Percentiles rank a stretch among this genome's conserved stretches.
Evolutionary conservation across 495 filamentous ascomycete genomes (phyloP).

Genomic region (Podospora comata): DNA sequence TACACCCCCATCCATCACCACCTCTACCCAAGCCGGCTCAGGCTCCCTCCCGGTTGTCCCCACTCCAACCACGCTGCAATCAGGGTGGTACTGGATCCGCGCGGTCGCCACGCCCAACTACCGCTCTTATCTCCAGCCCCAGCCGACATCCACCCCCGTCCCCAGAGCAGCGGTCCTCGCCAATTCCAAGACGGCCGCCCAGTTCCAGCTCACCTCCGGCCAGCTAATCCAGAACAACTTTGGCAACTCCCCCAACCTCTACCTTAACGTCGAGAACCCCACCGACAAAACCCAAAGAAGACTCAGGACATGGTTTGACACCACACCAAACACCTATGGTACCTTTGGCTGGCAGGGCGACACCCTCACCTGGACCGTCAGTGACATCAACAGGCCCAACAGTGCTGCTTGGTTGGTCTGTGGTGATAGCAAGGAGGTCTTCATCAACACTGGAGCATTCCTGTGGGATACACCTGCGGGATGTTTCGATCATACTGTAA

Average conservation of each 20-base stretch:
- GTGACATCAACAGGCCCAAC: slow-evolving; percentile 44
- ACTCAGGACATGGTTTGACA: slow-evolving; percentile 34
- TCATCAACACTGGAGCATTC: slow-evolving; percentile 51
- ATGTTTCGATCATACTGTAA: slow-evolving; percentile 50
- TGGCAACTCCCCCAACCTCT: slow-evolving; percentile 13
- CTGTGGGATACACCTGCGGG: slow-evolving; percentile 47
- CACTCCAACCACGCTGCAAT: slow-evolving; percentile 41
- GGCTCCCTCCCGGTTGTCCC: slow-evolving; percentile 15
- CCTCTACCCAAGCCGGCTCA: slow-evolving; percentile 27
- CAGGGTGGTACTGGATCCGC: slow-evolving; percentile 51
- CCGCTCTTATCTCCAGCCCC: slow-evolving; percentile 50
- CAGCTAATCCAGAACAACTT: slow-evolving; percentile 45
- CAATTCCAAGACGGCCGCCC: slow-evolving; percentile 43
- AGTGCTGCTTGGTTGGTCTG: slow-evolving; percentile 50
- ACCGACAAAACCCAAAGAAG: slow-evolving; percentile 35
- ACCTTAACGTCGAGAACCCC: slow-evolving; percentile 35
- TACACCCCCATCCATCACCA: slow-evolving; percentile 17
- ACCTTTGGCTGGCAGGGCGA: slow-evolving; percentile 50
- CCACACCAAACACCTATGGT: slow-evolving; percentile 43
- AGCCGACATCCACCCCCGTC: slow-evolving; percentile 32
- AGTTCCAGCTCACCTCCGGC: slow-evolving; percentile 47
- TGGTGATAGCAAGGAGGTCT: slow-evolving; percentile 35
- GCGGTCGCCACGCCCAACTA: slow-evolving; percentile 51
- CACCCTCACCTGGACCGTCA: slow-evolving; percentile 44
- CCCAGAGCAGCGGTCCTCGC: slow-evolving; percentile 36